phyloP scores from a whole-genome alignment of 108 stramenopile genomes.

The Ochromonas danica region DNA sequence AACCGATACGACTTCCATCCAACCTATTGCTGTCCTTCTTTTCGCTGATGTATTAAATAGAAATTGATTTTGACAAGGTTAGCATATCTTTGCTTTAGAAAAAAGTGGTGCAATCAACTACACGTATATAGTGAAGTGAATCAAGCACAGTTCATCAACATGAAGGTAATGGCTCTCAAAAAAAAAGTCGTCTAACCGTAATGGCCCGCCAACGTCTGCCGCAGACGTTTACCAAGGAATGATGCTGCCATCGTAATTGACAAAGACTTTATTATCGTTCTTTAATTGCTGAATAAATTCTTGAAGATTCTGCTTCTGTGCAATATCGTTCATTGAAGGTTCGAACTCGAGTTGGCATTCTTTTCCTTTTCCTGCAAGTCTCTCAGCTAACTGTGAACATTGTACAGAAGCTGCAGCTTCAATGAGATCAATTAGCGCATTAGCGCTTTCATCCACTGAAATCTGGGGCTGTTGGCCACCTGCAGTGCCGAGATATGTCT shows the following conservation, averaged over 20 bases:
- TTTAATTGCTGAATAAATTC: background rate
- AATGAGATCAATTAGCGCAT: background rate
- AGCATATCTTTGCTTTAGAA: slow-evolving; percentile 17
- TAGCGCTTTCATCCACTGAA: background rate
- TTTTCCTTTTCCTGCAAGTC: background rate
- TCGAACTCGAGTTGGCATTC: background rate
- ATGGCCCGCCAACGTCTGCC: too few relatives aligned
- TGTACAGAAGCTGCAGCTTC: background rate
- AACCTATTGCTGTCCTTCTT: slow-evolving; percentile 15
- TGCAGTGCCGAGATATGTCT: background rate
- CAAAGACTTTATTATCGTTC: background rate
- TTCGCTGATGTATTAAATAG: slow-evolving; percentile 17
- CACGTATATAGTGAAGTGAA: slow-evolving; percentile 6
- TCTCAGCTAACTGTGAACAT: background rate
- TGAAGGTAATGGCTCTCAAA: slow-evolving; percentile 1
- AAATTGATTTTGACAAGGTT: slow-evolving; percentile 10
- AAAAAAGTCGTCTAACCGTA: too few relatives aligned
- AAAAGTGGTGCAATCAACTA: slow-evolving; percentile 16
- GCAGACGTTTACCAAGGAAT: background rate
- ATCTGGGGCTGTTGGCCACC: background rate
- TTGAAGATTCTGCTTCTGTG: background rate
- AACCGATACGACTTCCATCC: slow-evolving; percentile 13
- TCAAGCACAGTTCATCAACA: slow-evolving; percentile 15
- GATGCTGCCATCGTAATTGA: background rate
- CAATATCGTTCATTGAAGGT: background rate